Evolutionary conservation across 2,329 filamentous ascomycete species (phyloP), one percentile per base, ranked within the genome.

Genomic region (Trichoderma koningiopsis): DNA sequence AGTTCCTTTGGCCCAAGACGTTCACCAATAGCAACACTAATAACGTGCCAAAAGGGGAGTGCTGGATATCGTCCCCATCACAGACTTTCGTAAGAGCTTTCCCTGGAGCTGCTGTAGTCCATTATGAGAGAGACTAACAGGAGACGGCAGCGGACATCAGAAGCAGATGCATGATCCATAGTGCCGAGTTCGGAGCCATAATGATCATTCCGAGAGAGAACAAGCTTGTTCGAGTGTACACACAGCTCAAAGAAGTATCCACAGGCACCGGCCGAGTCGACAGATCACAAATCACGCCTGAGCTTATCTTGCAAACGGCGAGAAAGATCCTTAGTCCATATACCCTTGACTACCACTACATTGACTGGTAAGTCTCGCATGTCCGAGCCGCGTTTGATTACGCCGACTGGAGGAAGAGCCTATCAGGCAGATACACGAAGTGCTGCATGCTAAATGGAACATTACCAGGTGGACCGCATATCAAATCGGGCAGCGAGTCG

Each of bases 241-340:
- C 92, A 60, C 88, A 92, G 75, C 81, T 92, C 16, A 87, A 79
- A 71, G 72, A 84, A 72, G 73, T 81, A 47, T 71, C 81, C 74
- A 77, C 79, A 74, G 78, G 84, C 77, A 78, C 82, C 73, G 74
- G 81, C 53, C 82, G 84, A 59, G 82, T 87, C 10, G 87, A 91
- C 72, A 81, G 88, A 16, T 87, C 85, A n/a, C 85, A 87, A 72
- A 89, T 92, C 74, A 91, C 84, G 0, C 87, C 88, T 0, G 85
- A 90, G 0, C 77, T 85, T 1, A 90, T 94, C 67, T 82, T 92
- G 57, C 80, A 84, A 55, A 83, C 86, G 0, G 91, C 90, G 0
- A 86, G 89, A 74, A 85, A 82, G 67, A 93, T 91, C 59, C 80
- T 94, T n/a, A 79, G 81, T 0, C 91, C 91, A 0, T 94, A 92